A percentile compares a stretch with the other conserved stretches of the same genome.
Conservation (phyloP, 176 grass and related monocot genomes). For the Leersia perrieri region DNA sequence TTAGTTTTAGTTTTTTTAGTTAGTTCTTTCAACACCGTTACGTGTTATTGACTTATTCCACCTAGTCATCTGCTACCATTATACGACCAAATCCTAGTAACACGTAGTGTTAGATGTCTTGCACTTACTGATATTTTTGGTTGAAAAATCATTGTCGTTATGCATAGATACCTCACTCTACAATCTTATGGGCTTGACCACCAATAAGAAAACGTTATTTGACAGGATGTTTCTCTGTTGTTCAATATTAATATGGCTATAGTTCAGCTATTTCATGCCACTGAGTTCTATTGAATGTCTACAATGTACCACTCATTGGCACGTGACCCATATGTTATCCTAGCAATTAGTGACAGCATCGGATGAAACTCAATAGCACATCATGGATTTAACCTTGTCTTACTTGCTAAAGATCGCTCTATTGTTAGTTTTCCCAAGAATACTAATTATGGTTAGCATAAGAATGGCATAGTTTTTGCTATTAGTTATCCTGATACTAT, state of each 20-base stretch:
- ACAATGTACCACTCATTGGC: neutral
- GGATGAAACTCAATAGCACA: neutral
- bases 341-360: neutral
- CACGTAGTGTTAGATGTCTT: neutral
- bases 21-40: neutral
- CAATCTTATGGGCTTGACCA: constrained; percentile 8
- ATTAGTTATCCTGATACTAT: constrained; percentile 20
- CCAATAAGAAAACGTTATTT: neutral
- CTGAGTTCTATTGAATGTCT: neutral
- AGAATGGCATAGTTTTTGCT: neutral
- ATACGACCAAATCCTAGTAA: constrained; percentile 10
- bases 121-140: neutral
- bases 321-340: neutral
- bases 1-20: neutral
- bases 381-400: neutral
- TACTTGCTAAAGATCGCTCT: constrained; percentile 15
- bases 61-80: constrained; percentile 4
- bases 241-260: constrained; percentile 21
- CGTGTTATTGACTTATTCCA: neutral
- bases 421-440: neutral
- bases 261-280: neutral
- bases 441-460: neutral
- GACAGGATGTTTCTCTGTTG: neutral
- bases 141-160: constrained; percentile 4
- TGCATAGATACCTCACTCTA: constrained; percentile 7